Evolutionary conservation across 768 basidiomycete genomes (phyloP), one percentile per base, ranked within the genome.

Genomic region (Amanita subjunquillea): DNA sequence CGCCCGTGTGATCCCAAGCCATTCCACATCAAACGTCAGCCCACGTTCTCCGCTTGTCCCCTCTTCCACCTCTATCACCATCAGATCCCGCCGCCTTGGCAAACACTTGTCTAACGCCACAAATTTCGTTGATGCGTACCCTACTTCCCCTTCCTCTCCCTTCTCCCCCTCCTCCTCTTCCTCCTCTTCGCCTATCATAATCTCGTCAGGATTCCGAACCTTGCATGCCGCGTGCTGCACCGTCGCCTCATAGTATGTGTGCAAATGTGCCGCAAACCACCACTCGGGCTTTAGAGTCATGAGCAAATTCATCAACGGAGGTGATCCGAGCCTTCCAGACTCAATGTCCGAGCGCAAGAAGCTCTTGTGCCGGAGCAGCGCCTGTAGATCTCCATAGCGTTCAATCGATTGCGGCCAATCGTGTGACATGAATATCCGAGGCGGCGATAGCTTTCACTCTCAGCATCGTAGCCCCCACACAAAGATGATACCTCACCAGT

Each of bases 261-360:
- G 95, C 47, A 97, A 61, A 67, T 97, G 95, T 0, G 92, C 94
- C 3, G 90, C 68, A 65, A 96, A 96, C 95, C 94, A 98, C 80
- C 90, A 86, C 43, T 74, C 60, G 0, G 94, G 94, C 59, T 79
- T 74, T 30, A 96, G 72, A 23, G 74, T 83, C 30, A 69, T 71
- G 22, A 98, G 67, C 0, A 97, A 72, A 10, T 80, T 80, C 75
- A 87, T 83, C 34, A 95, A 69, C 6, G 92, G 93, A 13, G 88
- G 91, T 1, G 91, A 94, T 23, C 94, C 95, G 10, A 96, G 78
- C 10, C 67, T 72, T 34, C 87, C 85, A 32, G 69, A 59, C 12
- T 67, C 63, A 55, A 93, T 75, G 66, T 97, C 91, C 23, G 72
- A 68, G 34, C 73, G 72, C 62, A 97, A 85, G 68, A 85, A 87